Base-by-base conservation (phyloP, 2,329 filamentous ascomycete species). In the Conoideocrella luteorostrata region DNA sequence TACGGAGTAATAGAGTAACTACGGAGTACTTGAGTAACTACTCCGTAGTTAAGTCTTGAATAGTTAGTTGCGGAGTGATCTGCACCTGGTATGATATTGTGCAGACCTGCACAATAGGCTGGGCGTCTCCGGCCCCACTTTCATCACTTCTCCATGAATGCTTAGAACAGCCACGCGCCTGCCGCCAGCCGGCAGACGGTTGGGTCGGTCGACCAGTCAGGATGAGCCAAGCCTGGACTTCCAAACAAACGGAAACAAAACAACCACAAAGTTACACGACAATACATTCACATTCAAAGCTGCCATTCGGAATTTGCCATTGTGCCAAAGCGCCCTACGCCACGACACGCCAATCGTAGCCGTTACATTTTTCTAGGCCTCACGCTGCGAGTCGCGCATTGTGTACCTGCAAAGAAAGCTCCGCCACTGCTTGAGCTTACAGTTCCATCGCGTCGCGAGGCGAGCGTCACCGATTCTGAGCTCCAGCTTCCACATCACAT, bases 171-270 rank as follows among this genome's bases (percentile, higher is more conserved):
- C n/a, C n/a, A n/a, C n/a, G n/a, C n/a, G n/a, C n/a, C 18, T 22
- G 20, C 7, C 17, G 12, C n/a, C 4, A 35, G 33, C 18, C 17
- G 18, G 11, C 33, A 11, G 33, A 17, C 18, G 34, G 20, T 13
- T 18, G 34, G 5, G 5, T 12, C n/a, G 18, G 18, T 18, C 34
- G 22, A 23, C 22, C 37, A 28, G n/a, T n/a, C n/a, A n/a, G n/a
- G n/a, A n/a, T n/a, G n/a, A n/a, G n/a, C n/a, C n/a, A n/a, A n/a
- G n/a, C n/a, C n/a, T n/a, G n/a, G n/a, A n/a, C n/a, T n/a, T 39
- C 37, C 23, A 39, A 39, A 22, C 34, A 39, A 39, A 22, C 10
- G 12, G 30, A 42, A 37, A 37, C 34, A 37, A 37, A 37, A 37
- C 34, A 37, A 20, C 34, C 34, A 23, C 18, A 9, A 20, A 7